These are phyloP conservation scores for Hyphopichia burtonii DNA, from an alignment of 1,139 yeast species.

Conservation along the genomic window DNA sequence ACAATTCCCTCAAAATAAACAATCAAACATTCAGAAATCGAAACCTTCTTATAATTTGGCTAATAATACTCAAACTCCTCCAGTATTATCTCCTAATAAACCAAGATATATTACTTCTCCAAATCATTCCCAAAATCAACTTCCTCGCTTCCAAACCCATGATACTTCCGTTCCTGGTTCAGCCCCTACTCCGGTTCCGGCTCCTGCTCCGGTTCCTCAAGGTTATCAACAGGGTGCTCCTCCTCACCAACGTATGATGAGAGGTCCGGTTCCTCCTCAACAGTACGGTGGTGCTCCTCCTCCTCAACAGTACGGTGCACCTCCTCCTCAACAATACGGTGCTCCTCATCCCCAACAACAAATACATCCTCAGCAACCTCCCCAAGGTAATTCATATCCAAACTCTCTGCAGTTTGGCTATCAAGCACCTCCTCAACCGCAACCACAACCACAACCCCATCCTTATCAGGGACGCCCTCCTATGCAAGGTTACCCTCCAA, in stretches of 20 bases:
- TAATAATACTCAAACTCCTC: conserved; percentile 15
- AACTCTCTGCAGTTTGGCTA: conserved; percentile 12
- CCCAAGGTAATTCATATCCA: conserved; percentile 9
- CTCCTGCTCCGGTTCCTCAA: neutral
- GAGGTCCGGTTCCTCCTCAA: conserved; percentile 2
- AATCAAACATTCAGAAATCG: conserved; percentile 9
- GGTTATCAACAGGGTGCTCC: conserved; percentile 3
- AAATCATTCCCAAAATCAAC: conserved; percentile 31
- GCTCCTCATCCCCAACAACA: conserved; percentile 7
- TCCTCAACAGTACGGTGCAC: conserved; percentile 5
- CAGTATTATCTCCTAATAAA: conserved; percentile 17
- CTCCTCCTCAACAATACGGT: conserved; percentile 5
- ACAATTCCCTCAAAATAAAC: conserved; percentile 12
- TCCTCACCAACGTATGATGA: neutral
- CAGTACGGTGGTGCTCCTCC: conserved; percentile 4
- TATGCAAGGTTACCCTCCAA: conserved; percentile 8
- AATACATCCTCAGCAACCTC: conserved; percentile 9
- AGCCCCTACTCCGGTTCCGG: conserved; percentile 2
- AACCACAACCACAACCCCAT: conserved; percentile 5
- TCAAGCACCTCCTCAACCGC: conserved; percentile 7
- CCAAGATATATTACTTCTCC: conserved; percentile 40
- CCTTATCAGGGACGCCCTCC: conserved; percentile 6
- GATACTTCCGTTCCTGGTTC: conserved; percentile 5
- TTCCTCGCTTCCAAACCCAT: conserved; percentile 13
- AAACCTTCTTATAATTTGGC: conserved; percentile 13